Evolutionary conservation across 805 yeast species (phyloP).

Genomic region (baker's yeast (Saccharomyces cerevisiae)): DNA sequence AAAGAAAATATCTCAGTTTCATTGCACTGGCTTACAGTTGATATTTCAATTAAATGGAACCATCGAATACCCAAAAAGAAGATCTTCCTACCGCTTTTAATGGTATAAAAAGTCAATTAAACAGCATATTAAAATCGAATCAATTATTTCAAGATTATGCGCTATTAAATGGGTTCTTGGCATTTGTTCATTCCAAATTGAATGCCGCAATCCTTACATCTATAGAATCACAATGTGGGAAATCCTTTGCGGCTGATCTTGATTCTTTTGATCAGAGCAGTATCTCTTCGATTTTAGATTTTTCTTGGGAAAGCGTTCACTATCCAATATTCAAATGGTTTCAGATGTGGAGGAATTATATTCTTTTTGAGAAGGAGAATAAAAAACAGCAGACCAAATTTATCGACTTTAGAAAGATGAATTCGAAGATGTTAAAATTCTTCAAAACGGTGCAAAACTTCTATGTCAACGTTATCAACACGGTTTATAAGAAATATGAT

Average conservation of each 20-base stretch:
- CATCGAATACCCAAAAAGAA: background rate
- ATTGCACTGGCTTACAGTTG: background rate
- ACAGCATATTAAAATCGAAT: slow-evolving; percentile 18
- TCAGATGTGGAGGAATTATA: slow-evolving; percentile 31
- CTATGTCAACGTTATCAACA: slow-evolving; percentile 35
- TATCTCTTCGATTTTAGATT: slow-evolving; percentile 34
- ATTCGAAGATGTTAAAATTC: slow-evolving; percentile 44
- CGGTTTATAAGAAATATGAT: slow-evolving; percentile 6
- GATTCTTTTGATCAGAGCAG: slow-evolving; percentile 7
- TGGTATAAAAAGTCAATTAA: slow-evolving; percentile 13
- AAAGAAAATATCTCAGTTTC: background rate
- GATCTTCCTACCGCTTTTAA: slow-evolving; percentile 11
- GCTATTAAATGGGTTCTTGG: slow-evolving; percentile 21
- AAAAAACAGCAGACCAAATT: slow-evolving; percentile 24
- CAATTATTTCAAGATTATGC: slow-evolving; percentile 24
- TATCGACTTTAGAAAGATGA: slow-evolving; percentile 51
- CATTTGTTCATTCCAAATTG: slow-evolving; percentile 25
- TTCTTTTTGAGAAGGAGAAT: slow-evolving; percentile 9
- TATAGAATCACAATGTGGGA: slow-evolving; percentile 5
- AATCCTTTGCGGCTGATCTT: background rate
- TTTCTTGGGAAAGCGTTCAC: slow-evolving; percentile 53
- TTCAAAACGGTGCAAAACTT: slow-evolving; percentile 40
- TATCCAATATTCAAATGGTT: slow-evolving; percentile 56
- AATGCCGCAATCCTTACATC: slow-evolving; percentile 11
- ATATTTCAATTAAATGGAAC: background rate